Conservation (phyloP, 169 alveolate species). For the Blepharisma undulans region DNA sequence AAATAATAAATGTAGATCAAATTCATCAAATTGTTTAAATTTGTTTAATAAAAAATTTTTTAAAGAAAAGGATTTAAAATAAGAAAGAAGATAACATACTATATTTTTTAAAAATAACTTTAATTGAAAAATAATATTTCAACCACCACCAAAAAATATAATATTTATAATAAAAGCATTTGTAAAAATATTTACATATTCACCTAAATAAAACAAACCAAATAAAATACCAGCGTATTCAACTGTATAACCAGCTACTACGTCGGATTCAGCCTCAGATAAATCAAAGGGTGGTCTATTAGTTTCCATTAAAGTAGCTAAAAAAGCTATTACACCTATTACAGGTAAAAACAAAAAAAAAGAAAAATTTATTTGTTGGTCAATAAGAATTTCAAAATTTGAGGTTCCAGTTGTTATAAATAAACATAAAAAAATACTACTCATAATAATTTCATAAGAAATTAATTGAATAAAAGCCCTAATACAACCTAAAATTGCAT, state of each 20-base stretch:
- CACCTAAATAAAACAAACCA: conserved; percentile 49
- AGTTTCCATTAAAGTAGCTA: conserved; percentile 35
- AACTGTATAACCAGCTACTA: conserved; percentile 55
- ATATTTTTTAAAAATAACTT: too few species aligned
- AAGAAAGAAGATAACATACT: too few species aligned
- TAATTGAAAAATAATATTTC: neutral
- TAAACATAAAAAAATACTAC: conserved; percentile 3
- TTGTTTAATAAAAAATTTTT: too few species aligned
- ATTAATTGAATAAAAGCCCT: conserved; percentile 37
- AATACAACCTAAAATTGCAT: neutral
- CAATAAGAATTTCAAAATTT: conserved; percentile 26
- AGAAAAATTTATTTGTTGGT: neutral
- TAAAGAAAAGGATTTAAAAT: too few species aligned
- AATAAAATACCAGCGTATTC: conserved; percentile 51
- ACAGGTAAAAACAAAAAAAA: conserved; percentile 37
- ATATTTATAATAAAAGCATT: conserved; percentile 18
- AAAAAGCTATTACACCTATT: neutral
- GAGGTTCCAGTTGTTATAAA: neutral
- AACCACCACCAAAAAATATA: conserved; percentile 48
- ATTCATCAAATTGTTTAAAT: too few species aligned
- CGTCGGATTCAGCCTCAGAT: conserved; percentile 61
- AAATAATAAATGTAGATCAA: too few species aligned
- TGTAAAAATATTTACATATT: conserved; percentile 47
- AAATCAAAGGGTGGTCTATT: conserved; percentile 61
- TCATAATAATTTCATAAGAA: conserved; percentile 7